Percentiles rank a stretch among this genome's conserved stretches.
These are phyloP conservation scores for Saxophila tyrrhenica DNA, from an alignment of 495 filamentous ascomycete species.

Conservation along the genomic window DNA sequence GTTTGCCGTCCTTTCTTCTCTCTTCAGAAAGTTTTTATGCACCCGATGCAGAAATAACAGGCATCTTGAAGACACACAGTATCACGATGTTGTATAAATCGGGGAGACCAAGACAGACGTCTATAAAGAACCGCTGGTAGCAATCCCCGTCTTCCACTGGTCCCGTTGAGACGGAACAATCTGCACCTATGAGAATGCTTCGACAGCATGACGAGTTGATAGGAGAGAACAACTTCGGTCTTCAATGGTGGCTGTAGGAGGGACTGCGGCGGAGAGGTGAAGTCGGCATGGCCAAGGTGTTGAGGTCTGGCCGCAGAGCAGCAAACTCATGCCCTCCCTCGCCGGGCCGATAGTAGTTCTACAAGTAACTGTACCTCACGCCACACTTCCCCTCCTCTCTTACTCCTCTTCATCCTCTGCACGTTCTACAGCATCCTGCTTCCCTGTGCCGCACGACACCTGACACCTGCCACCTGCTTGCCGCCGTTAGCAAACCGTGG, in stretches of 20 bases:
- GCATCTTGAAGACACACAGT: slow-evolving; percentile 29
- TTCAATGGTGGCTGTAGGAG: too few species aligned
- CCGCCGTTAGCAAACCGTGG: background rate
- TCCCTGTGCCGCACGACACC: background rate
- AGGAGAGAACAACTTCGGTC: too few species aligned
- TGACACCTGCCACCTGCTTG: background rate
- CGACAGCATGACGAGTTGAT: too few species aligned
- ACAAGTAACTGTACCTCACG: too few species aligned
- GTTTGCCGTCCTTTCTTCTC: too few species aligned
- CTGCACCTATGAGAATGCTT: too few species aligned
- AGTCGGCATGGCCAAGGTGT: too few species aligned
- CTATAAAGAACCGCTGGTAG: slow-evolving; percentile 49
- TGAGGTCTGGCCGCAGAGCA: too few species aligned
- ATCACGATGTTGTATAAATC: slow-evolving; percentile 54
- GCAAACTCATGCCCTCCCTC: too few species aligned
- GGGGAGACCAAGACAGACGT: slow-evolving; percentile 50
- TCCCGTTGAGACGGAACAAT: slow-evolving; percentile 38
- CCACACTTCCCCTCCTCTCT: background rate
- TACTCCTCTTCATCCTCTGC: background rate
- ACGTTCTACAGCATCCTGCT: background rate
- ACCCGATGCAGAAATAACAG: background rate
- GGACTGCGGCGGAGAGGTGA: too few species aligned
- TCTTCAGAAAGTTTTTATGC: too few species aligned
- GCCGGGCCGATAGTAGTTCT: too few species aligned
- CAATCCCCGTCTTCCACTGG: slow-evolving; percentile 18